These are phyloP conservation scores for Ambrosia trifida DNA, from an alignment of 129 eudicot species.

Conservation along the genomic window DNA sequence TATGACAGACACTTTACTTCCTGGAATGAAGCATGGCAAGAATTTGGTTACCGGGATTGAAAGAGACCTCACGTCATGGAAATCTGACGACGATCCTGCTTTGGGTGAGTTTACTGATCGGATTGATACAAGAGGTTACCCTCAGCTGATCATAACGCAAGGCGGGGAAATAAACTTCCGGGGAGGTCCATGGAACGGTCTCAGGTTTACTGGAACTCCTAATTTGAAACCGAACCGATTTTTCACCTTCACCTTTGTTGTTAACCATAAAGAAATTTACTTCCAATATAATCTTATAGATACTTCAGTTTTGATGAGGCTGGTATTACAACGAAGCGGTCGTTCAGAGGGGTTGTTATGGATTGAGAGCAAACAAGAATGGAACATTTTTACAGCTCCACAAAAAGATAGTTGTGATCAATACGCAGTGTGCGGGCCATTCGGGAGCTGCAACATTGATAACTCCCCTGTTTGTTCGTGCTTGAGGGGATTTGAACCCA, in stretches of 20 bases:
- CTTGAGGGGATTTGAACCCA: constrained; percentile 41
- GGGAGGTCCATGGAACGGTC: constrained; percentile 31
- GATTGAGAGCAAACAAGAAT: constrained; percentile 15
- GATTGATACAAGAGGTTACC: no score
- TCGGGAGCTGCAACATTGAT: constrained; percentile 39
- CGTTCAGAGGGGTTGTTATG: constrained; percentile 15
- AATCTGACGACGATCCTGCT: no score
- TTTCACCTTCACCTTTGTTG: constrained; percentile 13
- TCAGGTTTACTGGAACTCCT: constrained; percentile 24
- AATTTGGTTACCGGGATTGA: no score
- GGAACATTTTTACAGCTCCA: constrained; percentile 13
- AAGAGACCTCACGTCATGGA: no score
- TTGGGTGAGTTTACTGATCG: no score
- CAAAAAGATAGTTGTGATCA: constrained; percentile 27
- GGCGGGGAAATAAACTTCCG: neutral
- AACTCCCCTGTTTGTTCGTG: constrained; percentile 38
- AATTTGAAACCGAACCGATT: constrained; percentile 17
- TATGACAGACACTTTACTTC: no score
- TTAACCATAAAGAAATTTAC: constrained; percentile 18
- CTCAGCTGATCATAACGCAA: no score
- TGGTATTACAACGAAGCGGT: constrained; percentile 16
- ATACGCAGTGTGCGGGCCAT: constrained; percentile 40
- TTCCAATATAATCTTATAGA: constrained; percentile 4
- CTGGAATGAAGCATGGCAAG: neutral
- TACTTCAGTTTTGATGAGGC: constrained; percentile 14